These are phyloP conservation scores for Calocybe indica DNA, from an alignment of 768 basidiomycete species.

Conservation along the genomic window DNA sequence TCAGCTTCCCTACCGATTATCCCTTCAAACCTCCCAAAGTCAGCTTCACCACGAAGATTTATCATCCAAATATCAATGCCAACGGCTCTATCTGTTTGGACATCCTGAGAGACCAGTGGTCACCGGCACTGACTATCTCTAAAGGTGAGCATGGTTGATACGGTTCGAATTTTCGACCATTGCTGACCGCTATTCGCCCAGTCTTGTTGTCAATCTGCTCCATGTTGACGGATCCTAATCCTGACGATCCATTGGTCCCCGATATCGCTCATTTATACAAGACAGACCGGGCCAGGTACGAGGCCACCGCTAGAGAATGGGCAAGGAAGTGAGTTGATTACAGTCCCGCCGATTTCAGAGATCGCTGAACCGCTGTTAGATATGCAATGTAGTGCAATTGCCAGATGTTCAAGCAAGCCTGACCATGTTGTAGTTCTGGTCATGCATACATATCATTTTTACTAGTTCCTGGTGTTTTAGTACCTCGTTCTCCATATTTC, in stretches of 20 bases:
- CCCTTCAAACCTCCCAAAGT: slow-evolving; percentile 99
- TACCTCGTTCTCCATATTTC: no score
- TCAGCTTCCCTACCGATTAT: slow-evolving; percentile 94
- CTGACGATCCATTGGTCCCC: slow-evolving; percentile 97
- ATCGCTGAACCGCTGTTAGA: slow-evolving; percentile 14
- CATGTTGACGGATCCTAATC: slow-evolving; percentile 99
- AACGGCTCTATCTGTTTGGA: slow-evolving; percentile 99
- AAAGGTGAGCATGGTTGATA: slow-evolving; percentile 60
- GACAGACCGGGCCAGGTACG: slow-evolving; percentile 96
- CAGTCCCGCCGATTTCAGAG: slow-evolving; percentile 7
- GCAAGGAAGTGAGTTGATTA: slow-evolving; percentile 77
- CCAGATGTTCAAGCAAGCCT: slow-evolving; percentile 3
- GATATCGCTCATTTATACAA: slow-evolving; percentile 99
- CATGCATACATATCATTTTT: slow-evolving; percentile 15
- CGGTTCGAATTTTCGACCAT: not conserved
- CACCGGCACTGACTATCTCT: slow-evolving; percentile 96
- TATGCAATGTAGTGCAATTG: slow-evolving; percentile 46
- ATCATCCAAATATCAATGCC: slow-evolving; percentile 99
- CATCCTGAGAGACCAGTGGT: slow-evolving; percentile 99
- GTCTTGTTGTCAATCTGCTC: slow-evolving; percentile 98
- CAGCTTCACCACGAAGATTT: slow-evolving; percentile 99
- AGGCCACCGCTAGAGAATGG: slow-evolving; percentile 98
- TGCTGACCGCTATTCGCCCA: slow-evolving; percentile 20
- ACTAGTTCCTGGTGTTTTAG: no score
- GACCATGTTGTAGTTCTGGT: slow-evolving; percentile 9